Evolutionary conservation across 2,329 filamentous ascomycete species (phyloP).

Genomic region (Cyphellophora europaea): DNA sequence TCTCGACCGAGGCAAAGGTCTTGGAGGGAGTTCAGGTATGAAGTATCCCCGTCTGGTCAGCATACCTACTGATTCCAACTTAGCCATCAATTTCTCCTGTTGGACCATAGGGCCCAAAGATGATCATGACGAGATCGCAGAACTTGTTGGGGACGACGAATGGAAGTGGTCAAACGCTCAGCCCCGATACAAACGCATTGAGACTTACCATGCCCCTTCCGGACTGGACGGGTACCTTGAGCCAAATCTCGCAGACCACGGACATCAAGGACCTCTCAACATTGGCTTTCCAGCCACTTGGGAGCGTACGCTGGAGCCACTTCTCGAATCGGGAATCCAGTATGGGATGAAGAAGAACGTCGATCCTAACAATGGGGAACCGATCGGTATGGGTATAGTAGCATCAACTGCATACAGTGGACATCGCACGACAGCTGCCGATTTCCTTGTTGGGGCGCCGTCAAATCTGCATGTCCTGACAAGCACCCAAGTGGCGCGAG

Average conservation of each 20-base stretch:
- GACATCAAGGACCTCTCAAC: slow-evolving; percentile 37
- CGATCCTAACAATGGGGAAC: slow-evolving; percentile 51
- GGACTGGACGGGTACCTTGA: slow-evolving; percentile 38
- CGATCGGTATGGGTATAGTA: slow-evolving; percentile 44
- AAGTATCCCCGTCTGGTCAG: slow-evolving; percentile 47
- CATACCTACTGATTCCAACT: slow-evolving; percentile 46
- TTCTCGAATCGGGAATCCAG: slow-evolving; percentile 40
- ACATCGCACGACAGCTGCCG: slow-evolving; percentile 40
- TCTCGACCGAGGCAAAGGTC: slow-evolving; percentile 41
- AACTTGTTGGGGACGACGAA: slow-evolving; percentile 43
- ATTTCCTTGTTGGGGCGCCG: slow-evolving; percentile 36
- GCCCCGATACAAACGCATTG: slow-evolving; percentile 42
- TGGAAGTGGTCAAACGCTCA: slow-evolving; percentile 49
- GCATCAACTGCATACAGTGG: slow-evolving; percentile 43
- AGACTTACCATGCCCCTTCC: slow-evolving; percentile 40
- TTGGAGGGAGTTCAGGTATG: slow-evolving; percentile 45
- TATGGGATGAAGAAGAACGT: slow-evolving; percentile 41
- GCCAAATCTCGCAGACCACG: slow-evolving; percentile 38
- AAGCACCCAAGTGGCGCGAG: slow-evolving; percentile 36
- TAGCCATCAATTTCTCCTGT: slow-evolving; percentile 48
- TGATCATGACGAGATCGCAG: slow-evolving; percentile 55
- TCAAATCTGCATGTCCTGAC: slow-evolving; percentile 46
- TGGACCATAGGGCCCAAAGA: slow-evolving; percentile 47
- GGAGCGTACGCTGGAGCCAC: slow-evolving; percentile 38
- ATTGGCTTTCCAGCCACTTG: slow-evolving; percentile 40